Percentiles rank a stretch among this genome's conserved stretches.
phyloP scores from a whole-genome alignment of 2,329 filamentous ascomycete species.

The Apiospora hydei region DNA sequence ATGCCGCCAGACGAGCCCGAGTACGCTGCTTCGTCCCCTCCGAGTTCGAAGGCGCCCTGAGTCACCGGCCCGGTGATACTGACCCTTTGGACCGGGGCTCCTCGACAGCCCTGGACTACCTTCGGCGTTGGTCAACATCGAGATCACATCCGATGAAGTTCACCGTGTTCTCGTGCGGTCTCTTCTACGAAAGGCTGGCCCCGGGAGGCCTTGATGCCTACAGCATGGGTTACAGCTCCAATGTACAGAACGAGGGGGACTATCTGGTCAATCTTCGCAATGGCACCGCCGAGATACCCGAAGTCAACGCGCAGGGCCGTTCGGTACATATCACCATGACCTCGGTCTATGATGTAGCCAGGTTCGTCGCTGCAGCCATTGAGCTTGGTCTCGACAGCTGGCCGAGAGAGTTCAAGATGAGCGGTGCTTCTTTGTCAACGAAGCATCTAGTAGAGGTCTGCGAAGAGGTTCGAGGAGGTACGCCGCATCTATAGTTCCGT shows the following conservation, averaged over 20 bases:
- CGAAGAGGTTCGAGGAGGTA: slow-evolving; percentile 57
- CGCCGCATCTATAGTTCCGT: slow-evolving; percentile 34
- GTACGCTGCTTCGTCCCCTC: slow-evolving; percentile 77
- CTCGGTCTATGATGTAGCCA: slow-evolving; percentile 72
- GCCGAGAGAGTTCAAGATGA: slow-evolving; percentile 74
- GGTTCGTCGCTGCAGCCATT: slow-evolving; percentile 74
- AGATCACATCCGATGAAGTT: slow-evolving; percentile 64
- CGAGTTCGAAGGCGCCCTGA: slow-evolving; percentile 74
- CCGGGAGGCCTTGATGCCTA: slow-evolving; percentile 68
- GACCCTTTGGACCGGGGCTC: slow-evolving; percentile 70
- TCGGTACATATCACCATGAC: slow-evolving; percentile 70
- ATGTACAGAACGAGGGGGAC: slow-evolving; percentile 63
- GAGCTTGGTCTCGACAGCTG: slow-evolving; percentile 67
- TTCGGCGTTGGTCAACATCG: slow-evolving; percentile 57
- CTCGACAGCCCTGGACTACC: slow-evolving; percentile 56
- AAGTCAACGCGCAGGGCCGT: slow-evolving; percentile 57
- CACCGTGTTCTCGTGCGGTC: slow-evolving; percentile 75
- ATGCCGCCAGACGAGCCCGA: slow-evolving; percentile 69
- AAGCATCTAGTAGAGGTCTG: slow-evolving; percentile 63
- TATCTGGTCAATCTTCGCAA: slow-evolving; percentile 70
- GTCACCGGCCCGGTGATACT: slow-evolving; percentile 54
- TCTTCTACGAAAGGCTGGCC: slow-evolving; percentile 79
- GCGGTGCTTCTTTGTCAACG: slow-evolving; percentile 70
- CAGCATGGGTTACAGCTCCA: slow-evolving; percentile 64
- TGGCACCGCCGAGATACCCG: slow-evolving; percentile 66